Evolutionary conservation across 192 early-diverging fungal species (phyloP), one percentile per base, ranked within the genome.

Genomic region (Dissophora globulifera): DNA sequence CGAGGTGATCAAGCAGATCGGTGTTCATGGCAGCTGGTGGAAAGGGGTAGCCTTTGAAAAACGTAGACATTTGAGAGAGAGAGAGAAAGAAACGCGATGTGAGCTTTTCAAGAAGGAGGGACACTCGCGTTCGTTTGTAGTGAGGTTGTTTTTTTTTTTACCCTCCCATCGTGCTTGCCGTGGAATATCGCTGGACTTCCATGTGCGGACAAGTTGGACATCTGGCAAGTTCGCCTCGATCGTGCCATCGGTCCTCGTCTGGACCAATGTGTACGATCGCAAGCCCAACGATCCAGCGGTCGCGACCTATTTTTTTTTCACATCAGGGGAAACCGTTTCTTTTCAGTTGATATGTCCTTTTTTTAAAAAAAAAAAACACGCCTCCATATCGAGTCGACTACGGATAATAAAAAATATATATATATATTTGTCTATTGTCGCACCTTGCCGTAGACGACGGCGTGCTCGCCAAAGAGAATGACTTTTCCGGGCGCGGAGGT

Each of bases 381-480:
- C 3, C 7, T n/a, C 10, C 17, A 48, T 2, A 16, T 25, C n/a
- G 4, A 29, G 25, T 19, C 11, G n/a, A 20, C 4, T 31, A 35
- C 27, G 50, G 15, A 49, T 25, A 8, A 38, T 41, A 58, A n/a
- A 30, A 20, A 43, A 50, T n/a, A 50, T 13, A 25, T 25, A 53
- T 50, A 32, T 0, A 11, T 2, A 4, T 25, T 1, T 2, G 25
- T 20, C 38, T 10, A 13, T 13, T 15, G 12, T 7, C 26, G 16
- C 68, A 88, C 90, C 84, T 94, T 93, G 61, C 90, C 88, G 59
- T 99, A 95, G 35, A 99, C 97, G 2, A 97, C 97, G 3, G 95
- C 93, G 54, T 99, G 97, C 75, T 99, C 97, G 51, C 97, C 97
- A 88, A 99, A 98, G 42, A 98, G 74, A 61, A 99, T 99, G 67